Conservation (phyloP, 1,139 yeast genomes). For the Yamadazyma triangularis region DNA sequence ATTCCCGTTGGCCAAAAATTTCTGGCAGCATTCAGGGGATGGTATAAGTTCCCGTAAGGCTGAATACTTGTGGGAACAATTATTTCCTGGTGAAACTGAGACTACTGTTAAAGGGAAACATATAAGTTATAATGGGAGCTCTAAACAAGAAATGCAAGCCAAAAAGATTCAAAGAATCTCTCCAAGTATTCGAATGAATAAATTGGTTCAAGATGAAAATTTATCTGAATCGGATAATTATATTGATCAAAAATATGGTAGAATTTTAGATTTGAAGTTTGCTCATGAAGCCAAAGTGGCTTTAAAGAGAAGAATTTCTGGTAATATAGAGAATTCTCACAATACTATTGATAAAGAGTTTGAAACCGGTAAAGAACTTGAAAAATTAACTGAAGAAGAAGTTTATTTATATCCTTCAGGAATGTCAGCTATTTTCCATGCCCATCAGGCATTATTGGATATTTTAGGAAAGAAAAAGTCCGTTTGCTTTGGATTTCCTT, state of each 20-base stretch:
- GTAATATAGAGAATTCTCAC: conserved; percentile 46
- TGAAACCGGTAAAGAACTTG: conserved; percentile 25
- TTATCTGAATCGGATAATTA: conserved; percentile 64
- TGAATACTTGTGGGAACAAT: conserved; percentile 70
- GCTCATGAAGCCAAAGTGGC: conserved; percentile 74
- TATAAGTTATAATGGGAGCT: conserved; percentile 12
- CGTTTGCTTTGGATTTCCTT: conserved; percentile 93
- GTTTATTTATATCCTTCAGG: conserved; percentile 87
- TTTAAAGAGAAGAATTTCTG: conserved; percentile 70
- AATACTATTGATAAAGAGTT: conserved; percentile 26
- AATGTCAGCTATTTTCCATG: conserved; percentile 85
- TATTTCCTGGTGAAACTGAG: conserved; percentile 31
- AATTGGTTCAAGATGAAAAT: conserved; percentile 23
- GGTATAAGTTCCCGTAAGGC: conserved; percentile 88
- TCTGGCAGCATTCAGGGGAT: conserved; percentile 97
- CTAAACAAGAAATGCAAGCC: conserved; percentile 37
- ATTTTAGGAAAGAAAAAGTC: conserved; percentile 48
- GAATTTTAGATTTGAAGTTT: conserved; percentile 75
- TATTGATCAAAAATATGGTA: conserved; percentile 86
- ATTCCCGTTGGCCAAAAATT: conserved; percentile 66
- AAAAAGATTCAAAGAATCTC: conserved; percentile 32
- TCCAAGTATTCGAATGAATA: conserved; percentile 13
- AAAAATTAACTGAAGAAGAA: conserved; percentile 47
- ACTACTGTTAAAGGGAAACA: conserved; percentile 6
- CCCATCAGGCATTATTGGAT: conserved; percentile 64